Conservation (phyloP, 2,329 filamentous ascomycete species). For the Geosmithia morbida region DNA sequence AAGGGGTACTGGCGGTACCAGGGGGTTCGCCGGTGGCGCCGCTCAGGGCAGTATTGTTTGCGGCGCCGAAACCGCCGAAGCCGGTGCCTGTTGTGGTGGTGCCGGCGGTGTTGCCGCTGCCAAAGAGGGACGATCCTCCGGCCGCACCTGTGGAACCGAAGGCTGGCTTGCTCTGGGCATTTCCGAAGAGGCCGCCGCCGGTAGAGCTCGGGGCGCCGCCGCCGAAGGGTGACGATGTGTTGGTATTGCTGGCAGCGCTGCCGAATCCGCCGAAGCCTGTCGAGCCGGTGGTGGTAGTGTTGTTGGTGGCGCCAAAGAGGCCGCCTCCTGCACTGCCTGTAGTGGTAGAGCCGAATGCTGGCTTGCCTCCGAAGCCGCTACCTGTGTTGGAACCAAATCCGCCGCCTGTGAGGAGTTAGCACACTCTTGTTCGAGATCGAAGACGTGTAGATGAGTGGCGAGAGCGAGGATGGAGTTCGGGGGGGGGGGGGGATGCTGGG, state of each 20-base stretch:
- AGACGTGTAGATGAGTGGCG: background rate
- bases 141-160: slow-evolving; percentile 30
- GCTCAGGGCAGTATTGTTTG: slow-evolving; percentile 34
- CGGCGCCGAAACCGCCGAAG: slow-evolving; percentile 24
- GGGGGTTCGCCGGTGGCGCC: slow-evolving; percentile 41
- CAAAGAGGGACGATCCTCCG: slow-evolving; percentile 29
- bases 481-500: background rate
- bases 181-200: slow-evolving; percentile 38
- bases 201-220: slow-evolving; percentile 8
- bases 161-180: slow-evolving; percentile 30
- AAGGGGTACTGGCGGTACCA: slow-evolving; percentile 57
- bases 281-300: slow-evolving; percentile 13
- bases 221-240: slow-evolving; percentile 23
- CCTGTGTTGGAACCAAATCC: slow-evolving; percentile 21
- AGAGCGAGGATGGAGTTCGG: background rate
- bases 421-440: background rate
- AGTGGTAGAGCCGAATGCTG: slow-evolving; percentile 33
- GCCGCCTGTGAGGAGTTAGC: slow-evolving; percentile 2
- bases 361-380: slow-evolving; percentile 27
- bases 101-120: slow-evolving; percentile 14
- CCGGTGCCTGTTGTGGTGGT: slow-evolving; percentile 17
- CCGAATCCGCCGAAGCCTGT: slow-evolving; percentile 17
- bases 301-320: slow-evolving; percentile 28
- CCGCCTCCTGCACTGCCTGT: slow-evolving; percentile 25
- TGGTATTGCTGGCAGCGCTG: slow-evolving; percentile 14